These are phyloP conservation scores for Vitis hybrid DNA, from an alignment of 177 flowering plant genomes.

Conservation along the genomic window DNA sequence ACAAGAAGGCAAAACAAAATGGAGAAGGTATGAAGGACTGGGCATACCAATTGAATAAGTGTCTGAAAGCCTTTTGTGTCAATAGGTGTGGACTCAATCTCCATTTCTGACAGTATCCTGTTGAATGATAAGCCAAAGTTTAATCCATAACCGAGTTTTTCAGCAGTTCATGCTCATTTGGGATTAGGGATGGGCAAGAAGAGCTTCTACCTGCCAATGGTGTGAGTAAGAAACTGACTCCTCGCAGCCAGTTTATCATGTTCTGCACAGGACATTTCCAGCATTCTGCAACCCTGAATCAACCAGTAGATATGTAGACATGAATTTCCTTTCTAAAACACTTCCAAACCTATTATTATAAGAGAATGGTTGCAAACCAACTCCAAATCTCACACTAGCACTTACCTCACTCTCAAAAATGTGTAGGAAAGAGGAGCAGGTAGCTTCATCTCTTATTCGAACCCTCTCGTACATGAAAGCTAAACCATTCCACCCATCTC, in stretches of 20 bases:
- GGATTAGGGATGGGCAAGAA: background rate
- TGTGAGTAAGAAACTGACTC: conserved; percentile 72
- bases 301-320: background rate
- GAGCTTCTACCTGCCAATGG: conserved; percentile 57
- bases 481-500: conserved; percentile 64
- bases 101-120: conserved; percentile 60
- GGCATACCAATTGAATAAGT: conserved; percentile 56
- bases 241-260: conserved; percentile 63
- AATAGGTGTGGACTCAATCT: conserved; percentile 53
- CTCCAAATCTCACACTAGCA: no score
- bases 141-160: background rate
- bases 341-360: background rate
- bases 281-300: conserved; percentile 71
- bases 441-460: conserved; percentile 45
- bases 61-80: conserved; percentile 63
- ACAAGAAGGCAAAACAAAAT: background rate
- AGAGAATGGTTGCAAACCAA: no score
- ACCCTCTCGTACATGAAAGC: conserved; percentile 65
- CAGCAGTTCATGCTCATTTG: background rate
- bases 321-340: background rate
- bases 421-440: conserved; percentile 46
- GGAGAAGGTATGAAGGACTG: background rate
- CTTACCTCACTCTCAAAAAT: conserved; percentile 59
- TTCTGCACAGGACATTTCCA: conserved; percentile 74
- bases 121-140: background rate